Evolutionary conservation across 345 rosid genomes (phyloP), one percentile per base, ranked within the genome.

Genomic region (Populus pruinosa): DNA sequence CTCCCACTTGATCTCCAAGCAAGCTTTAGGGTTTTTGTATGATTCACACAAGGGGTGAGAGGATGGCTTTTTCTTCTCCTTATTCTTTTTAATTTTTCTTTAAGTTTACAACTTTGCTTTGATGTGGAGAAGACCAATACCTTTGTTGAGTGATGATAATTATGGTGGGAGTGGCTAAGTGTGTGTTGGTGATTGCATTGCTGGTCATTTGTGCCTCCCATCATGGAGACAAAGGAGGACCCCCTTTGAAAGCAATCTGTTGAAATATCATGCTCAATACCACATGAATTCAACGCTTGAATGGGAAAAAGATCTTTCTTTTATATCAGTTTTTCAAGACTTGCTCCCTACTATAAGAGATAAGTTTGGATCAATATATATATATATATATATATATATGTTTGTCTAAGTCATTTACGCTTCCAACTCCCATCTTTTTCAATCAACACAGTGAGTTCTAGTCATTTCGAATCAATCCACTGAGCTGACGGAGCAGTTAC

Each of bases 181-280:
- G 86, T 79, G 74, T 72, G 83, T 85, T 79, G 75, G 84, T 73
- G 88, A 90, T 87, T 85, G 90, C 63, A 78, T 78, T 70, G 74
- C 77, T 68, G 47, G 88, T 84, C 87, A 81, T 81, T 27, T 41
- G 72, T 88, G 91, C 79, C 83, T 78, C 90, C 85, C 82, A 81
- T 77, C 61, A 73, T 38, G 84, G 85, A 75, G 91, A 88, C 90
- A 84, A 75, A 6, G 69, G 78, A 64, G 85, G 83, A 29, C 86
- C 82, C 81, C 80, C 82, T 75, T 75, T 79, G 47, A 86, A 86
- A 83, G 73, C 72, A 77, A 73, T 59, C 59, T 44, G 81, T 81
- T 79, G 87, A 87, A 87, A 73, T 80, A 64, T 74, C 66, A 81
- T 72, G 29, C 73, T 79, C 78, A 73, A 53, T 21, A 33, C 67